Evolutionary conservation across 2,329 filamentous ascomycete genomes (phyloP), one percentile per base, ranked within the genome.

Genomic region (Dryadomyces quercus-mongolicae): DNA sequence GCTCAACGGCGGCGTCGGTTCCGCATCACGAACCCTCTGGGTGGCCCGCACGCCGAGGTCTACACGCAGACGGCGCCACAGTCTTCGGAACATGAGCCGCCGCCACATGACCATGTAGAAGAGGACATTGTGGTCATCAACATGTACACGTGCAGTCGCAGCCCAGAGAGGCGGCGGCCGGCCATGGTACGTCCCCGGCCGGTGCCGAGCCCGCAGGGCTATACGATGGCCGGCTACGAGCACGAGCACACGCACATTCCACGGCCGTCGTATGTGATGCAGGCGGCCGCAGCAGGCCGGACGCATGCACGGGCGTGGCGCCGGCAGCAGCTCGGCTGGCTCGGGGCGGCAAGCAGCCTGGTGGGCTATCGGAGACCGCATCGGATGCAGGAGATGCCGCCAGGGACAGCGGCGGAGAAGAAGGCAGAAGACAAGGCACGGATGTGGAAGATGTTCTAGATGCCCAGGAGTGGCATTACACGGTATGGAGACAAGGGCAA

Each of bases 291-390:
- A 0, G 54, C 55, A 0, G 64, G 65, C 49, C 65, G 67, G 5
- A 55, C 61, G 0, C 61, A 60, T 50, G 65, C 61, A 0, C 67
- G 60, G 59, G 68, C 66, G 8, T 76, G 74, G 73, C 66, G 64
- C 50, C 70, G 66, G 53, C 63, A 68, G 52, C 64, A 70, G 62
- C 60, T 77, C 9, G 74, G 74, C 1, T 77, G 74, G 74, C 51
- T 57, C 20, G 74, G 74, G 2, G 74, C 74, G 0, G 65, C 69
- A 38, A 71, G 70, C 65, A 67, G 68, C 54, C 67, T 72, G 34
- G 62, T 69, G 43, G 65, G 68, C 51, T 68, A 66, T 57, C 47
- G 55, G 45, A 60, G 54, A 51, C 60, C 57, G n/a, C 56, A 56
- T 36, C 52, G 53, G 22, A 57, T 57, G n/a, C 55, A 58, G 21